A percentile compares a stretch with the other conserved stretches of the same genome.
Evolutionary conservation across 2,329 filamentous ascomycete genomes (phyloP).

Genomic region (Cladosporium cucumerinum): DNA sequence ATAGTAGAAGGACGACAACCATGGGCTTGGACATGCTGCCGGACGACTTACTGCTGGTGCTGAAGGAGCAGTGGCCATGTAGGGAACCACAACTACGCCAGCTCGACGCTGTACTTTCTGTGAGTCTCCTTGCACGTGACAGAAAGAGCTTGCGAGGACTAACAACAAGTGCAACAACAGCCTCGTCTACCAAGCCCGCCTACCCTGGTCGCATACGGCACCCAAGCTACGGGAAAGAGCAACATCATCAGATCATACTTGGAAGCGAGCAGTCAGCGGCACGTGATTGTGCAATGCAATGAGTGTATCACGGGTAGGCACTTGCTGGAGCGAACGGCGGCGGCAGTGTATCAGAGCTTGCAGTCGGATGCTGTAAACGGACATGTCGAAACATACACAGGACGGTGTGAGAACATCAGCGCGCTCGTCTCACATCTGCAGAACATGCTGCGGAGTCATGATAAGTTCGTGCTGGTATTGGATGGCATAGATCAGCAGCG

Average conservation of each 20-base stretch:
- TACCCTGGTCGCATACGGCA: slow-evolving; percentile 76
- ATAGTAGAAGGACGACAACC: neutral
- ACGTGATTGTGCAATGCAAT: slow-evolving; percentile 63
- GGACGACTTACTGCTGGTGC: slow-evolving; percentile 28
- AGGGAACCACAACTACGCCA: slow-evolving; percentile 48
- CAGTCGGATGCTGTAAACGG: slow-evolving; percentile 25
- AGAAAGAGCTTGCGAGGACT: neutral
- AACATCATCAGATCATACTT: slow-evolving; percentile 65
- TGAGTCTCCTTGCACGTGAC: slow-evolving; percentile 26
- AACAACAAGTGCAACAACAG: slow-evolving; percentile 38
- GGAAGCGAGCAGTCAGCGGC: slow-evolving; percentile 46
- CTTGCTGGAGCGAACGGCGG: slow-evolving; percentile 68
- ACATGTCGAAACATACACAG: slow-evolving; percentile 45
- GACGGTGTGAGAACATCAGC: slow-evolving; percentile 76
- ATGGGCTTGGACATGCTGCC: slow-evolving; percentile 23
- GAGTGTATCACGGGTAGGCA: slow-evolving; percentile 79
- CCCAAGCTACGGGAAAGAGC: slow-evolving; percentile 83
- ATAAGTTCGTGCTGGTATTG: slow-evolving; percentile 75
- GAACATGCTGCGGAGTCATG: slow-evolving; percentile 55
- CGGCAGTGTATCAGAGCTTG: slow-evolving; percentile 44
- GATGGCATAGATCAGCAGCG: slow-evolving; percentile 83
- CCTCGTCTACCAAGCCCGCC: slow-evolving; percentile 65
- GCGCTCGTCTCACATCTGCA: slow-evolving; percentile 70
- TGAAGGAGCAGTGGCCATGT: slow-evolving; percentile 32
- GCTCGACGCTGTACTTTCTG: slow-evolving; percentile 45